Evolutionary conservation across 2,329 filamentous ascomycete species (phyloP).

Genomic region (Aspergillus felis): DNA sequence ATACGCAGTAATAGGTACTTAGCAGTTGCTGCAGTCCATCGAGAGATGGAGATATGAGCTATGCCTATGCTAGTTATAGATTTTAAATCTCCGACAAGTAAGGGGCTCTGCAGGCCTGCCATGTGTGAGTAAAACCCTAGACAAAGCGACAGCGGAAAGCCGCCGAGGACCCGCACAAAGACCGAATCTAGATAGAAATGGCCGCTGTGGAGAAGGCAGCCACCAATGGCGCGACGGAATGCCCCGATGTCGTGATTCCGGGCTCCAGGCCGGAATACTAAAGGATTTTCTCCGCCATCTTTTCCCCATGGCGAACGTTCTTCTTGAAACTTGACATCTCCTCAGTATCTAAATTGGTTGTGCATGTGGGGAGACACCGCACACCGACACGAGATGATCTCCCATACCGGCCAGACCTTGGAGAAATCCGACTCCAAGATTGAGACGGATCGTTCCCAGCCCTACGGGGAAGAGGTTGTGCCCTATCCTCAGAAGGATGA

Average conservation of each 20-base stretch:
- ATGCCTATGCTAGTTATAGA: too few relatives aligned
- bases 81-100: too few relatives aligned
- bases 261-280: not conserved
- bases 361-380: not conserved
- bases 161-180: not conserved
- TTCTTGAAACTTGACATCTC: not conserved
- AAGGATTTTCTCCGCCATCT: not conserved
- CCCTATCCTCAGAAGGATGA: conserved; percentile 18
- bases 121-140: not conserved
- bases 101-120: too few relatives aligned
- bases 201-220: not conserved
- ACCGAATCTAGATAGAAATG: not conserved
- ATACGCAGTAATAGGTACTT: too few relatives aligned
- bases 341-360: not conserved
- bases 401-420: not conserved
- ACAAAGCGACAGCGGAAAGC: not conserved
- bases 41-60: too few relatives aligned
- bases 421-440: not conserved
- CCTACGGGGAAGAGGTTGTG: conserved; percentile 1
- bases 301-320: not conserved
- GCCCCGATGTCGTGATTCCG: not conserved
- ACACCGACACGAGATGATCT: not conserved
- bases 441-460: not conserved
- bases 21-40: too few relatives aligned
- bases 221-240: not conserved